A percentile compares a stretch with the other conserved stretches of the same genome.
These are phyloP conservation scores for Babjeviella inositovora DNA, from an alignment of 805 yeast genomes.

Conservation along the genomic window DNA sequence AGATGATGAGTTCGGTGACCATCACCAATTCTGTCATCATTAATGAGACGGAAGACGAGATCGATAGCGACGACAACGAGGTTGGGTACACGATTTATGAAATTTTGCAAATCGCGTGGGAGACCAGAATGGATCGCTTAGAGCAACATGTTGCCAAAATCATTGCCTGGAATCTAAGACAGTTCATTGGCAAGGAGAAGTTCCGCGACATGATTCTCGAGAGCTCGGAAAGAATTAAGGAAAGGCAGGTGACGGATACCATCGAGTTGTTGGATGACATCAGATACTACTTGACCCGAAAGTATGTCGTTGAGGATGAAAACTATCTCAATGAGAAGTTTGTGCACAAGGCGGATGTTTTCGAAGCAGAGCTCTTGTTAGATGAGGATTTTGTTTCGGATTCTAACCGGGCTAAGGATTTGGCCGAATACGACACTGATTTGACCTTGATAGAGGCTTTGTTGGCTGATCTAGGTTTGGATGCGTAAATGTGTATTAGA, in stretches of 20 bases:
- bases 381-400: conserved; percentile 5
- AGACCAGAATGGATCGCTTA: conserved; percentile 41
- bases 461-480: conserved; percentile 18
- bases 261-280: conserved; percentile 71
- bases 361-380: conserved; percentile 5
- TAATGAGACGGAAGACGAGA: conserved; percentile 6
- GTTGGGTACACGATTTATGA: conserved; percentile 28
- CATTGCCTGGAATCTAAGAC: conserved; percentile 31
- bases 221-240: conserved; percentile 37
- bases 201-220: conserved; percentile 20
- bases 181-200: conserved; percentile 16
- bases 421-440: conserved; percentile 17
- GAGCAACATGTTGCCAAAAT: conserved; percentile 47
- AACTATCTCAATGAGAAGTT: conserved; percentile 5
- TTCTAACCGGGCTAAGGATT: conserved; percentile 8
- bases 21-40: conserved; percentile 18
- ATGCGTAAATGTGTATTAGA: no score
- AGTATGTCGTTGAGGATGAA: conserved; percentile 11
- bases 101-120: conserved; percentile 52
- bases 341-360: conserved; percentile 5
- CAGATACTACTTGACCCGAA: conserved; percentile 37
- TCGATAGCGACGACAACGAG: conserved; percentile 7
- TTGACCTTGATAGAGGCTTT: conserved; percentile 20
- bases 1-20: conserved; percentile 42
- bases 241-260: conserved; percentile 62